phyloP scores from a whole-genome alignment of 352 stramenopile species.

The Paralagenidium karlingii region DNA sequence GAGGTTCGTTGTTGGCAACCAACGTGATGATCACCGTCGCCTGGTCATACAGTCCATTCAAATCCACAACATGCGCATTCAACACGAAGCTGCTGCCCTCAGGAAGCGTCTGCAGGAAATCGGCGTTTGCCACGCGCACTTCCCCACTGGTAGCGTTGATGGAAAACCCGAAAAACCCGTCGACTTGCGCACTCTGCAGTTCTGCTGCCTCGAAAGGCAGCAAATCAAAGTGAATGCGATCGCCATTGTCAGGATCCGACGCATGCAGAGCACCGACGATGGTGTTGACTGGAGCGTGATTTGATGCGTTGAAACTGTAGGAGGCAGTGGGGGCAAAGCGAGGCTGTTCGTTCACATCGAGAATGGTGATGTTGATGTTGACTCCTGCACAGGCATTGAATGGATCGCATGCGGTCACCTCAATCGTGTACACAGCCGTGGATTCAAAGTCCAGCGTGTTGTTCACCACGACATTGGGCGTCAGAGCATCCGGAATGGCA shows the following conservation, averaged over 20 bases:
- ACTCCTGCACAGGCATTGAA: slow-evolving; percentile 13
- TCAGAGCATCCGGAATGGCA: slow-evolving; percentile 23
- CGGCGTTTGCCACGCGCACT: slow-evolving; percentile 4
- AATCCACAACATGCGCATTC: slow-evolving; percentile 5
- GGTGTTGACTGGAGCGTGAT: slow-evolving; percentile 1
- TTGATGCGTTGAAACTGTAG: slow-evolving; percentile 6
- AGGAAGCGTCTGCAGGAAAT: slow-evolving; percentile 3
- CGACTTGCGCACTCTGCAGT: background rate
- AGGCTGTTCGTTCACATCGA: slow-evolving; percentile 24
- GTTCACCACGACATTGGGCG: slow-evolving; percentile 17
- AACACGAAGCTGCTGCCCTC: slow-evolving; percentile 4
- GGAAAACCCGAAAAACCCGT: slow-evolving; percentile 1
- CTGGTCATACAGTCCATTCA: slow-evolving; percentile 2
- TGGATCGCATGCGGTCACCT: slow-evolving; percentile 4
- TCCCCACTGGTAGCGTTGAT: slow-evolving; percentile 7
- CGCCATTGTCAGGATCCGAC: slow-evolving; percentile 4
- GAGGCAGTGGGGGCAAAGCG: slow-evolving; percentile 14
- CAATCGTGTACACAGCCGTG: slow-evolving; percentile 12
- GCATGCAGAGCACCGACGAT: slow-evolving; percentile 7
- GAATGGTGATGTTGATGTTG: slow-evolving; percentile 13
- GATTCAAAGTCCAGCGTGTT: slow-evolving; percentile 20
- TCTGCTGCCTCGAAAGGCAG: background rate
- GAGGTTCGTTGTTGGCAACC: slow-evolving; percentile 7
- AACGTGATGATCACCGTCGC: slow-evolving; percentile 2
- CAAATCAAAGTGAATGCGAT: slow-evolving; percentile 5